Base-by-base conservation (phyloP, 306 rosid species). In the Boehmeria nivea region DNA sequence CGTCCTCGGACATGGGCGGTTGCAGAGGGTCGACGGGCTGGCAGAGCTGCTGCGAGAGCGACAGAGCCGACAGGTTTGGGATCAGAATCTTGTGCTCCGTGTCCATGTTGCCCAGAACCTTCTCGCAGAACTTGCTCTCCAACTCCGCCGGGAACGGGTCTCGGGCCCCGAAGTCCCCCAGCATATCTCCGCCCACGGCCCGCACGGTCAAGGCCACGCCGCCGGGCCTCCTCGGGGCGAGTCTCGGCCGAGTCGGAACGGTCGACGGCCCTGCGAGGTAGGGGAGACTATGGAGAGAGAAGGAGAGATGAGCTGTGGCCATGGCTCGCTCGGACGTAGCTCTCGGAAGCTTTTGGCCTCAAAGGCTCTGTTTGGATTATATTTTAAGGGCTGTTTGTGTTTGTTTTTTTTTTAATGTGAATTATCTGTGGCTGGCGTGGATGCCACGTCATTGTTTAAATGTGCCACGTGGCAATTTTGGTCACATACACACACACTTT, bases 111-210 rank as follows among this genome's bases (percentile, higher is more conserved):
- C 98, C 91, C 6, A 87, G 28, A 28, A 90, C 98, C 61, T 87
- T 90, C 3, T 90, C 95, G 4, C 73, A 94, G 54, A 90, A 90
- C 3, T 49, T 1, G 18, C 98, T 90, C 7, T 74, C 98, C 24
- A 90, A 0, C 49, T 90, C 98, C 8, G 89, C 98, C 0, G 95
- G 95, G 52, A 78, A 90, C 0, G 98, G 98, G 71, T 87, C 98
- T 52, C 98, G 68, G 3, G 87, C 95, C 2, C 98, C 98, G 39
- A 78, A 84, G 34, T 90, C 98, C 0, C 94, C 95, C 19, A 88
- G 24, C 58, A 59, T 37, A 50, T 84, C 85, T 12, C 16, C 0
- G 14, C 33, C 78, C 10, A 49, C 4, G 27, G 78, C 65, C 37
- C 54, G 78, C 48, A 54, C 54, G 54, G 54, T 11, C 7, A 33